These are phyloP conservation scores for Nothomitra cinnamomea DNA, from an alignment of 2,329 filamentous ascomycete species.

Conservation along the genomic window DNA sequence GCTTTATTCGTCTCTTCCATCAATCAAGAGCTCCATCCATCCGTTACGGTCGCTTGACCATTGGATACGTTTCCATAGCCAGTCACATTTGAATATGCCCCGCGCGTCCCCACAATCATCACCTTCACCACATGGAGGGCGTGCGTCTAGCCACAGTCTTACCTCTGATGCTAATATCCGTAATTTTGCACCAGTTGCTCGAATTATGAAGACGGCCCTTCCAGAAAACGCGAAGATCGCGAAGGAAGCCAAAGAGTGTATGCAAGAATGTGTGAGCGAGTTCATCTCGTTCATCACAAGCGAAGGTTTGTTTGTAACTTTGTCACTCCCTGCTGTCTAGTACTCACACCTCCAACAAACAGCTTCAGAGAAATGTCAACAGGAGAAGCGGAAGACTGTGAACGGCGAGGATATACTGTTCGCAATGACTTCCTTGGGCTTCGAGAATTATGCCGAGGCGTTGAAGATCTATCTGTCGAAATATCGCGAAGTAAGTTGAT, in stretches of 20 bases:
- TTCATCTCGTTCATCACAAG: slow-evolving; percentile 99
- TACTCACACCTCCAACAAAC: slow-evolving; percentile 13
- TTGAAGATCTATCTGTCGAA: slow-evolving; percentile 96
- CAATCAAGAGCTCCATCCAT: slow-evolving; percentile 1
- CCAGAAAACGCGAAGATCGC: slow-evolving; percentile 98
- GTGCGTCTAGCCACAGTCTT: slow-evolving; percentile 15
- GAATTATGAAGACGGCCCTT: slow-evolving; percentile 96
- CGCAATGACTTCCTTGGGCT: slow-evolving; percentile 95
- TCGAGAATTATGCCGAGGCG: slow-evolving; percentile 97
- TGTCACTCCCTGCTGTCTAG: slow-evolving; percentile 6
- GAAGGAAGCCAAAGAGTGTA: slow-evolving; percentile 98
- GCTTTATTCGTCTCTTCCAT: slow-evolving; percentile 13
- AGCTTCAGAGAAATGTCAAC: slow-evolving; percentile 98
- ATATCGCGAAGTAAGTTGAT: slow-evolving; percentile 79
- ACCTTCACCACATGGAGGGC: slow-evolving; percentile 10
- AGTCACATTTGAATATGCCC: slow-evolving; percentile 3
- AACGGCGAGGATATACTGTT: slow-evolving; percentile 98
- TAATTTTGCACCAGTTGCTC: slow-evolving; percentile 88
- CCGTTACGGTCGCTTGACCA: slow-evolving; percentile 4
- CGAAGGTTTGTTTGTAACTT: slow-evolving; percentile 47
- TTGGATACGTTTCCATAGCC: slow-evolving; percentile 3
- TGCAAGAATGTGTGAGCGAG: slow-evolving; percentile 99
- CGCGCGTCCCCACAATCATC: slow-evolving; percentile 12
- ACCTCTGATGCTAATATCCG: slow-evolving; percentile 79
- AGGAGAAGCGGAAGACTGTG: slow-evolving; percentile 97